A percentile compares a stretch with the other conserved stretches of the same genome.
phyloP scores from a whole-genome alignment of 2,329 filamentous ascomycete species.

The Capronia coronata region DNA sequence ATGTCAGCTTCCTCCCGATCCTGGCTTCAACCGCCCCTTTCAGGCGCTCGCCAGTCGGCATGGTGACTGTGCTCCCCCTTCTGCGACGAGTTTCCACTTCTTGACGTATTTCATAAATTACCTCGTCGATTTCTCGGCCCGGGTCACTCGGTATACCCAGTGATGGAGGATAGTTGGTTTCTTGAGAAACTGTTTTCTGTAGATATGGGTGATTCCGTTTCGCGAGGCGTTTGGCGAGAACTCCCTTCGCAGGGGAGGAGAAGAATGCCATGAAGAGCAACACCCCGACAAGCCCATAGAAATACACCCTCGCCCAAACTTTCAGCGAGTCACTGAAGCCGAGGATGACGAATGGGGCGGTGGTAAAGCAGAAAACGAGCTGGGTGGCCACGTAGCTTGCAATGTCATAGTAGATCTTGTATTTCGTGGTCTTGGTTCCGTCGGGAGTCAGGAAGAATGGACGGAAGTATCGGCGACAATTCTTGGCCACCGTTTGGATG shows the following conservation, averaged over 20 bases:
- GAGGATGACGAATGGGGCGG: conserved; percentile 79
- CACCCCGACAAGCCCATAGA: conserved; percentile 70
- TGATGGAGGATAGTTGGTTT: conserved; percentile 58
- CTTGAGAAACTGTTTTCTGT: conserved; percentile 49
- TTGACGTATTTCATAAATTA: conserved; percentile 63
- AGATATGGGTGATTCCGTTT: conserved; percentile 42
- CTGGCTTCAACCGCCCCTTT: conserved; percentile 41
- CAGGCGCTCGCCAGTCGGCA: conserved; percentile 46
- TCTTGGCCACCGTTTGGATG: conserved; percentile 88
- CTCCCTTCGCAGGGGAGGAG: conserved; percentile 64
- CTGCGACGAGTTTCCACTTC: conserved; percentile 61
- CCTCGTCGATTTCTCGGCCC: conserved; percentile 68
- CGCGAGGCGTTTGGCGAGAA: conserved; percentile 54
- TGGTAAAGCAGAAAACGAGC: conserved; percentile 73
- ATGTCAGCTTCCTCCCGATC: conserved; percentile 14
- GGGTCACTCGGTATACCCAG: conserved; percentile 75
- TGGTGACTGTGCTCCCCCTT: conserved; percentile 40
- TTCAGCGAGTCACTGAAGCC: conserved; percentile 61
- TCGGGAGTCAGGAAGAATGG: conserved; percentile 85
- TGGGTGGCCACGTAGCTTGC: conserved; percentile 71
- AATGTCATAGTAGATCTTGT: conserved; percentile 82
- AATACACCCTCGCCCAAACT: conserved; percentile 83
- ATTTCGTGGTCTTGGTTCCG: conserved; percentile 59
- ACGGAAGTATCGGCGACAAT: conserved; percentile 79
- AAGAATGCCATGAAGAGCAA: conserved; percentile 65